These are phyloP conservation scores for Salvia miltiorrhiza DNA, from an alignment of 257 asterid species.

Conservation along the genomic window DNA sequence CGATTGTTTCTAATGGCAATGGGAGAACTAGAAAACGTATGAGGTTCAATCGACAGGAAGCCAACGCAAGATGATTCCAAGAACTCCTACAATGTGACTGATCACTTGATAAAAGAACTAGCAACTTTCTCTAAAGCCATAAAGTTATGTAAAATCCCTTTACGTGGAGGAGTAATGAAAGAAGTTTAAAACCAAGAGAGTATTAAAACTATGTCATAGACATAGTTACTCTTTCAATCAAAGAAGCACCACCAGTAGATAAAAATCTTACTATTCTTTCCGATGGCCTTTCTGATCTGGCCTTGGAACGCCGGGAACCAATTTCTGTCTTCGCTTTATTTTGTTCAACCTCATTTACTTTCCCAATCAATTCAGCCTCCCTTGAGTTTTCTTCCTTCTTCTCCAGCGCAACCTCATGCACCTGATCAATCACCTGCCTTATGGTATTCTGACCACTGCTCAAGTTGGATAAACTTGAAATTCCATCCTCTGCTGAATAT, in stretches of 20 bases:
- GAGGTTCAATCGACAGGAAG: neutral
- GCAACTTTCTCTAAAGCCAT: neutral
- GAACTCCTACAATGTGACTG: neutral
- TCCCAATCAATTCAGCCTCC: slow-evolving; percentile 26
- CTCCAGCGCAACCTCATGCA: slow-evolving; percentile 23
- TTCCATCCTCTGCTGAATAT: slow-evolving; percentile 38
- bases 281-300: slow-evolving; percentile 22
- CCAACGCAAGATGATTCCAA: neutral
- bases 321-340: slow-evolving; percentile 26
- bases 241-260: neutral
- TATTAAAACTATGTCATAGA: neutral
- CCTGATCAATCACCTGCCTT: slow-evolving; percentile 44
- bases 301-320: slow-evolving; percentile 25
- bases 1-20: neutral
- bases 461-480: slow-evolving; percentile 24
- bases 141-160: neutral
- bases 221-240: slow-evolving; percentile 28
- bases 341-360: slow-evolving; percentile 19
- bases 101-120: neutral
- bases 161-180: neutral
- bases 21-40: neutral
- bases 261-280: slow-evolving; percentile 35
- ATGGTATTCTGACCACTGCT: slow-evolving; percentile 40
- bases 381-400: slow-evolving; percentile 15
- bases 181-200: neutral